A percentile compares a stretch with the other conserved stretches of the same genome.
phyloP scores from a whole-genome alignment of 257 asterid species.

The Leptodermis oblonga region DNA sequence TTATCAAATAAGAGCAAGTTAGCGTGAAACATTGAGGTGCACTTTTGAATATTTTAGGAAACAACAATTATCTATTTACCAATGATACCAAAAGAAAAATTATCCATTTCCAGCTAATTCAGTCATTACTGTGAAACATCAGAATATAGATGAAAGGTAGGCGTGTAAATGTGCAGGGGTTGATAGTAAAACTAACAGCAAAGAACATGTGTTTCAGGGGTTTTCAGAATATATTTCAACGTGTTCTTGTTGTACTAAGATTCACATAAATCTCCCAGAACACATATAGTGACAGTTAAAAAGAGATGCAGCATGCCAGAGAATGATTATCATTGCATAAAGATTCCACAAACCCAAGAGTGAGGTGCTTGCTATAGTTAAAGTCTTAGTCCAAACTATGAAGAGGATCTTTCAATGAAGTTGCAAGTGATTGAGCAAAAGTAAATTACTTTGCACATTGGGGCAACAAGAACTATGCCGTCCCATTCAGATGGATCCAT shows the following conservation, averaged over 20 bases:
- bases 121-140: not conserved
- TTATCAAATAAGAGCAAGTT: not conserved
- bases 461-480: conserved; percentile 90
- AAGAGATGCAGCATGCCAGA: not conserved
- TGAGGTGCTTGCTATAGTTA: not conserved
- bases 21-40: not conserved
- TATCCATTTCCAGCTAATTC: not conserved
- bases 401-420: not conserved
- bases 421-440: not conserved
- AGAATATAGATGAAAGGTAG: not conserved
- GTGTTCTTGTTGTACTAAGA: not conserved
- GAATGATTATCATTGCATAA: not conserved
- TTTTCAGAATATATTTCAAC: not conserved
- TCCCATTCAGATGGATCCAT: conserved; percentile 75
- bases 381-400: not conserved
- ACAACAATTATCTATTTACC: not conserved
- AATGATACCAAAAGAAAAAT: not conserved
- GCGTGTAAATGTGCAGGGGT: not conserved
- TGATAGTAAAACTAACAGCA: too few relatives aligned
- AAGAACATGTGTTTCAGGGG: too few relatives aligned
- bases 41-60: not conserved
- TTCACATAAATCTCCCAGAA: not conserved
- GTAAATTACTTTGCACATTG: conserved; percentile 81
- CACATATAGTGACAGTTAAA: not conserved
- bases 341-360: not conserved